Base-by-base conservation (phyloP, 2,329 filamentous ascomycete genomes). In the Pseudogymnoascus sp. region DNA sequence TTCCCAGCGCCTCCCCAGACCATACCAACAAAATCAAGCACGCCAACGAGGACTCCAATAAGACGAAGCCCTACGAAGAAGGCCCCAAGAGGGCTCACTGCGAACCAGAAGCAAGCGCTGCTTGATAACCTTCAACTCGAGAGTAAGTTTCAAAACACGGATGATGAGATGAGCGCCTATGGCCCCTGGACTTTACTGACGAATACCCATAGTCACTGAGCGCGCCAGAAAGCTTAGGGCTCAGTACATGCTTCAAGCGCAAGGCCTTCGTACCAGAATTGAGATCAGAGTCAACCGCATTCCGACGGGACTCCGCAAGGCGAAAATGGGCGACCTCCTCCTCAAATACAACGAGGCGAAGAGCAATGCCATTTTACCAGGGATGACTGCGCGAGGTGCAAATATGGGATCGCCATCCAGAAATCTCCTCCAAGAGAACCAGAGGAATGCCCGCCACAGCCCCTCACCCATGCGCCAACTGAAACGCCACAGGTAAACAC, bases 271-370 rank as follows among this genome's bases (percentile, higher is more conserved):
- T 65, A 88, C 91, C 65, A 88, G 93, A 65, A 88, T 99, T 61
- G 93, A 97, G 75, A 89, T 96, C 77, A 90, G 95, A 76, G 84
- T 97, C 74, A 96, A 97, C 73, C 88, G 95, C 62, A 95, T 97
- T 61, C 95, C 95, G 6, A 84, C 86, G 69, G 83, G 87, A 14
- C 78, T 96, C 66, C 87, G 93, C 65, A 90, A 88, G 71, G 82
- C 86, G 66, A 96, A 85, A 63, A 93, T 99, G 82, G 86, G 87
- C 63, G 93, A 96, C 49, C 80, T 97, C 7, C 74, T 69, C 2
- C 21, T 53, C n/a, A 74, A 72, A 56, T 64, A 70, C 62, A 68
- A 64, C 36, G 67, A 67, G 25, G 62, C 38, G 53, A 53, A 66
- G 37, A 59, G 65, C 7, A 64, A 62, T 31, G 62, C 65, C 23